phyloP scores from a whole-genome alignment of 2,329 filamentous ascomycete genomes.

The Trichophyton simii region DNA sequence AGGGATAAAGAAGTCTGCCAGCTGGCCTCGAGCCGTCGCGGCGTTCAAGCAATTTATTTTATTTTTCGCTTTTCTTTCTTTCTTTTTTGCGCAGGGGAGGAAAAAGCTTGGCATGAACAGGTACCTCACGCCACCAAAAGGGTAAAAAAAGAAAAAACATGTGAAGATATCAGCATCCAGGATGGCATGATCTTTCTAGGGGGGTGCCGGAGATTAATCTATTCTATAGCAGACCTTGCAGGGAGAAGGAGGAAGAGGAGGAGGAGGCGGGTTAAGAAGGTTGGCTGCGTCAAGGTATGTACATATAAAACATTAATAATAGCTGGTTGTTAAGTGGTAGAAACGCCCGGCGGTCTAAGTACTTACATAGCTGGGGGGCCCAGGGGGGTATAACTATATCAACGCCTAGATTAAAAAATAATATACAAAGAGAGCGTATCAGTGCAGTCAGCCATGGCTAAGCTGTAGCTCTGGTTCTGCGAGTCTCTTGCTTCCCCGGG shows the following conservation, averaged over 20 bases:
- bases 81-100: neutral
- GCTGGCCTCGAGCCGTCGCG: neutral
- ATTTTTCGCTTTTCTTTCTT: neutral
- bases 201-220: neutral
- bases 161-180: neutral
- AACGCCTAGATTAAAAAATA: neutral
- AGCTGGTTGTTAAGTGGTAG: neutral
- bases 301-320: neutral
- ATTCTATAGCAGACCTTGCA: neutral
- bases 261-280: no score
- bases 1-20: neutral
- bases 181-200: neutral
- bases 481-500: neutral
- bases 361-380: neutral
- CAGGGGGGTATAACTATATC: neutral
- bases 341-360: neutral
- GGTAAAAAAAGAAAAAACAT: neutral
- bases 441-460: neutral
- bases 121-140: neutral
- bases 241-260: no score
- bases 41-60: neutral
- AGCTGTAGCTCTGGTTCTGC: neutral
- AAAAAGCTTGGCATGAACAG: neutral
- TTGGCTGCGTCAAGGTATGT: no score
- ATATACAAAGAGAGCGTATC: neutral